phyloP scores from a whole-genome alignment of 176 grass and related monocot species.

The Ampelocalamus luodianensis region DNA sequence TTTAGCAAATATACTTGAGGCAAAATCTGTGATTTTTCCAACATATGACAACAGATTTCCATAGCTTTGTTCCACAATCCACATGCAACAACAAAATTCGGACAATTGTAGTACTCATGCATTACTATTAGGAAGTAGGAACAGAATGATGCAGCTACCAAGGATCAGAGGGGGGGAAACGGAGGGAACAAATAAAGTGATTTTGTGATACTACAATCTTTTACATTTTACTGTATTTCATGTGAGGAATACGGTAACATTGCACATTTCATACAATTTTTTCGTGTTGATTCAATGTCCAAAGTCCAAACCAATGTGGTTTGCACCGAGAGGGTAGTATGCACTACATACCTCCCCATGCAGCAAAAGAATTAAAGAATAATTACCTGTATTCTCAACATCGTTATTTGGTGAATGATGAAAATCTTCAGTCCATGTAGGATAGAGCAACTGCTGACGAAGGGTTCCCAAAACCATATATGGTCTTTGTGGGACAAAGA shows the following conservation, averaged over 20 bases:
- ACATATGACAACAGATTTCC: neutral
- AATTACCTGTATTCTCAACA: slow-evolving; percentile 57
- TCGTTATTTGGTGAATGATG: slow-evolving; percentile 46
- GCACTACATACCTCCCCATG: neutral
- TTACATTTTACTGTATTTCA: slow-evolving; percentile 11
- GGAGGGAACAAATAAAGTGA: neutral
- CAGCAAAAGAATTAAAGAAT: slow-evolving; percentile 19
- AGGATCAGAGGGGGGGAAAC: neutral
- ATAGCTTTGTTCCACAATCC: neutral
- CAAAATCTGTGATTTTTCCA: neutral
- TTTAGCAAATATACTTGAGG: neutral
- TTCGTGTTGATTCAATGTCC: slow-evolving; percentile 4
- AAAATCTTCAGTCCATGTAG: slow-evolving; percentile 82
- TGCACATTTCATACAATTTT: neutral
- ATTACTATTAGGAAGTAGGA: neutral
- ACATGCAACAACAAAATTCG: neutral
- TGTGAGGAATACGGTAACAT: neutral
- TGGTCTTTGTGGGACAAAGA: slow-evolving; percentile 95
- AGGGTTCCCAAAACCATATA: slow-evolving; percentile 99
- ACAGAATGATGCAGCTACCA: slow-evolving; percentile 18
- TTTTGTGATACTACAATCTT: neutral
- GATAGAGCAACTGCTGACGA: slow-evolving; percentile 91
- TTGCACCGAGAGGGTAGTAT: neutral
- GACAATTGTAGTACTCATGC: neutral
- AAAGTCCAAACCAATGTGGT: neutral